phyloP scores from a whole-genome alignment of 2,329 filamentous ascomycete genomes.

The Didymella lethalis region DNA sequence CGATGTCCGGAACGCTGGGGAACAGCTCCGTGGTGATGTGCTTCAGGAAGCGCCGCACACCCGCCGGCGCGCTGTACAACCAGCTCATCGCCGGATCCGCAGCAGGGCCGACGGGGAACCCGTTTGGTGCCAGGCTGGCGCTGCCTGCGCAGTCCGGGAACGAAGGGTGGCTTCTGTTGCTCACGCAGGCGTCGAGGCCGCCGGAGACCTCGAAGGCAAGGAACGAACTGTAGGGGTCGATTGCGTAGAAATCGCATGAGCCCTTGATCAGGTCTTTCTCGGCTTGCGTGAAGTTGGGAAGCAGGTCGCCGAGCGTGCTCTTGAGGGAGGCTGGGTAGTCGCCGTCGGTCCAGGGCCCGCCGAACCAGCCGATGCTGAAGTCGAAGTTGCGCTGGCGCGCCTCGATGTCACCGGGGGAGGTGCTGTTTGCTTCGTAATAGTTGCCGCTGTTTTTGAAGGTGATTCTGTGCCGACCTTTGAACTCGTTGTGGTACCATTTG shows the following conservation, averaged over 20 bases:
- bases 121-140: constrained; percentile 45
- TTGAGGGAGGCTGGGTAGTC: constrained; percentile 53
- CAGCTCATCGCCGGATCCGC: constrained; percentile 54
- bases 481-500: constrained; percentile 58
- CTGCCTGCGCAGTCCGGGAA: constrained; percentile 55
- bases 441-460: constrained; percentile 56
- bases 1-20: constrained; percentile 53
- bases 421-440: constrained; percentile 52
- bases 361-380: constrained; percentile 57
- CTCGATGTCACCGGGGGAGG: constrained; percentile 46
- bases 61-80: constrained; percentile 53
- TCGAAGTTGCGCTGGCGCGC: constrained; percentile 53
- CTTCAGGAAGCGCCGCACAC: constrained; percentile 54
- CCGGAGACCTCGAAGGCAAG: constrained; percentile 43
- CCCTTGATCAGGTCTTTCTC: constrained; percentile 55
- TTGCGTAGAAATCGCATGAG: constrained; percentile 55
- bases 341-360: constrained; percentile 57
- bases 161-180: constrained; percentile 50
- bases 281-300: constrained; percentile 49
- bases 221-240: constrained; percentile 49
- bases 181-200: constrained; percentile 51
- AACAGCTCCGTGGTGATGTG: constrained; percentile 55
- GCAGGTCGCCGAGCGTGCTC: constrained; percentile 51
- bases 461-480: constrained; percentile 53
- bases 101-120: constrained; percentile 57